Percentiles rank a stretch among this genome's conserved stretches.
Evolutionary conservation across 805 yeast species (phyloP).

Genomic region (Candida taoyuanica): DNA sequence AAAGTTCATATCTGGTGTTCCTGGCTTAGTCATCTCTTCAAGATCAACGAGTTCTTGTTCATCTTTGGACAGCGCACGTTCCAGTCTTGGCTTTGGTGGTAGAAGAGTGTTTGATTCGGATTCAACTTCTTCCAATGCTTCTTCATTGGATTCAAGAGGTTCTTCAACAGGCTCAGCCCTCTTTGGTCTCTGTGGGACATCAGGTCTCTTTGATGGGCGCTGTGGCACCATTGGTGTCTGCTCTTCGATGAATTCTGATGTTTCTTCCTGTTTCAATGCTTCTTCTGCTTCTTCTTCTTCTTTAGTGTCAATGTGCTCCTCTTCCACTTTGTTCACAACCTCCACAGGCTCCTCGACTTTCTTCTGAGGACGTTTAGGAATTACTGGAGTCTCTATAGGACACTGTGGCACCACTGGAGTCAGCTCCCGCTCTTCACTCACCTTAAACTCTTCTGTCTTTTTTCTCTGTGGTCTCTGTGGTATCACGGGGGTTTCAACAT

Average conservation of each 20-base stretch:
- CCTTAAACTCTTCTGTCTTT: background rate
- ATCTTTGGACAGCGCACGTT: background rate
- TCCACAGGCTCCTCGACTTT: conserved; percentile 2
- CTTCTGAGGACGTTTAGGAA: background rate
- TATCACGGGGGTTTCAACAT: conserved; percentile 4
- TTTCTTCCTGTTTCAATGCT: background rate
- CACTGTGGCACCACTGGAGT: conserved; percentile 13
- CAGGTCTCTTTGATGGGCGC: conserved; percentile 9
- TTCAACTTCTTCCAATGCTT: background rate
- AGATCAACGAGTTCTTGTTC: conserved; percentile 8
- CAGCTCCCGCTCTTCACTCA: background rate
- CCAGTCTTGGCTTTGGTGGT: background rate
- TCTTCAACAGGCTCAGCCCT: background rate
- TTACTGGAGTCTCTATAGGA: conserved; percentile 3
- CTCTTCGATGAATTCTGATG: background rate
- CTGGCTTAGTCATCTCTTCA: conserved; percentile 9
- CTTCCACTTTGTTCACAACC: background rate
- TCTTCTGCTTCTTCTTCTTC: background rate
- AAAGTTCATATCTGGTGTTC: background rate
- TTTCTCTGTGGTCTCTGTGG: conserved; percentile 13
- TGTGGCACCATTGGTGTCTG: conserved; percentile 1
- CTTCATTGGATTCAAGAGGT: background rate
- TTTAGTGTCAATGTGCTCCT: background rate
- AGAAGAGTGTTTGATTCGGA: no score
- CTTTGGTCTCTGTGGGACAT: conserved; percentile 12